These are phyloP conservation scores for Cladophialophora immunda DNA, from an alignment of 2,329 filamentous ascomycete genomes.

Conservation along the genomic window DNA sequence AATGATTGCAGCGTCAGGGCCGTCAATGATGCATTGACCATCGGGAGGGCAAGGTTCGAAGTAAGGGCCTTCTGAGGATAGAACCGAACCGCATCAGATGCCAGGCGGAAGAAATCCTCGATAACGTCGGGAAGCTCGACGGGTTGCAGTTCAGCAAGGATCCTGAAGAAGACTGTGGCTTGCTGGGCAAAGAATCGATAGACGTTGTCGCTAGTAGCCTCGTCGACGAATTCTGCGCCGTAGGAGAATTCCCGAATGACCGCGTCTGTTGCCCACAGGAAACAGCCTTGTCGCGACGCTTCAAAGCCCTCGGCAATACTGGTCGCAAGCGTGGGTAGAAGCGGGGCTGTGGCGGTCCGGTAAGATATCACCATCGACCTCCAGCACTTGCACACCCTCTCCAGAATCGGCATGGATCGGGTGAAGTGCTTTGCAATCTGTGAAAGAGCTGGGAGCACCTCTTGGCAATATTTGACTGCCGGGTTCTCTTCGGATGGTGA, in stretches of 20 bases:
- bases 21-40: conserved; percentile 86
- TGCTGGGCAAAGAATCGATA: conserved; percentile 96
- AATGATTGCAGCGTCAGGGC: conserved; percentile 89
- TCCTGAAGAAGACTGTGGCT: conserved; percentile 85
- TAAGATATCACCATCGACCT: conserved; percentile 97
- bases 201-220: conserved; percentile 83
- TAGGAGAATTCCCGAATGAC: conserved; percentile 96
- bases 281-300: conserved; percentile 88
- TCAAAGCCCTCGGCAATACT: conserved; percentile 88
- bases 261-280: conserved; percentile 97
- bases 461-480: conserved; percentile 94
- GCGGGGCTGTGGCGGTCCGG: conserved; percentile 83
- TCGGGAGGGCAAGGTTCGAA: conserved; percentile 79
- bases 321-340: conserved; percentile 85
- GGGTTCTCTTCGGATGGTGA: conserved; percentile 79
- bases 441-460: conserved; percentile 87
- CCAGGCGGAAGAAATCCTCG: conserved; percentile 94
- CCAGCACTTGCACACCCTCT: conserved; percentile 94
- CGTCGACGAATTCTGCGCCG: conserved; percentile 83
- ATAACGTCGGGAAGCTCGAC: conserved; percentile 85
- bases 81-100: conserved; percentile 90
- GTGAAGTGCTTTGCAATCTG: conserved; percentile 90
- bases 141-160: conserved; percentile 83
- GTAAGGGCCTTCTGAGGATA: conserved; percentile 85
- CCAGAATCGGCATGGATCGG: conserved; percentile 84